phyloP scores from a whole-genome alignment of 2,329 filamentous ascomycete species.

The Eurotiales sp. region DNA sequence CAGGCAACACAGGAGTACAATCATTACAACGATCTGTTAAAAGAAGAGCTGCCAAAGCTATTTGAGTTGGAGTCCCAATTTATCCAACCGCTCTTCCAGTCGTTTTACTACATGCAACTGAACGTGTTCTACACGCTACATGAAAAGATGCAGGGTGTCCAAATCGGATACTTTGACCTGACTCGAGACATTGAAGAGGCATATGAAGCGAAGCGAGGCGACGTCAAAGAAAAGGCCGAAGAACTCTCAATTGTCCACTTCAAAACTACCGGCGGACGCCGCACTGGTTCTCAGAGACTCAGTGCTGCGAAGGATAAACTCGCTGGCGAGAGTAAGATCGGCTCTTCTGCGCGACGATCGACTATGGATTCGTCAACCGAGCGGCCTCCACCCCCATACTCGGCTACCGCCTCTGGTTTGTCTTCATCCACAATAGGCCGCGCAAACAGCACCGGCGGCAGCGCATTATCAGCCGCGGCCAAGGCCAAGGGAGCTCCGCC shows the following conservation, averaged over 20 bases:
- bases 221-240: conserved; percentile 84
- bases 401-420: conserved; percentile 4
- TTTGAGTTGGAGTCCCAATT: conserved; percentile 89
- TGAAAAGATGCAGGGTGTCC: conserved; percentile 94
- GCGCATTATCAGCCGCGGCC: conserved; percentile 49
- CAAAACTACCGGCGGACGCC: conserved; percentile 72
- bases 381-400: conserved; percentile 53
- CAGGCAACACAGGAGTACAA: conserved; percentile 92
- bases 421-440: conserved; percentile 21
- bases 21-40: conserved; percentile 95
- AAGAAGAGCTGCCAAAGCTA: conserved; percentile 89
- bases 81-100: conserved; percentile 95
- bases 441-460: conserved; percentile 40
- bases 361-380: conserved; percentile 44
- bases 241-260: conserved; percentile 81
- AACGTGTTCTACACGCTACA: conserved; percentile 99
- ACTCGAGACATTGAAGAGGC: conserved; percentile 87
- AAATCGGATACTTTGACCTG: conserved; percentile 97
- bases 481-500: conserved; percentile 66
- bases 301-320: conserved; percentile 30
- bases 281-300: conserved; percentile 26
- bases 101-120: conserved; percentile 99
- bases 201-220: conserved; percentile 82
- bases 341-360: conserved; percentile 30
- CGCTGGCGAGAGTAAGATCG: conserved; percentile 34